Evolutionary conservation across 768 basidiomycete genomes (phyloP).

Genomic region (Suillus brevipes): DNA sequence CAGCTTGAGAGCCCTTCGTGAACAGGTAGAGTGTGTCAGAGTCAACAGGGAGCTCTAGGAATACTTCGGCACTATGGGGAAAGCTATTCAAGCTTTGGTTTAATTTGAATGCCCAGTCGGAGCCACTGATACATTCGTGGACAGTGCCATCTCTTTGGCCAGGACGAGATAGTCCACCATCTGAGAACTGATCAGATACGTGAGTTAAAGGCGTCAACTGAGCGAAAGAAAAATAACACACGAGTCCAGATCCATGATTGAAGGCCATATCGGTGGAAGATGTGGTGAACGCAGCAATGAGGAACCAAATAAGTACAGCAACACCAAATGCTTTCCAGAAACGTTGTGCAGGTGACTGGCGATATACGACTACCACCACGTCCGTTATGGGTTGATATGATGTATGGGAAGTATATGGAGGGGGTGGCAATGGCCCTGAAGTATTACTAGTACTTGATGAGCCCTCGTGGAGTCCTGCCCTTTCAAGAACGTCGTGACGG

Average conservation of each 20-base stretch:
- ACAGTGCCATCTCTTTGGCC: constrained; percentile 3
- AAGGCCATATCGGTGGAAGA: background rate
- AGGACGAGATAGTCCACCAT: background rate
- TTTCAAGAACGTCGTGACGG: too few species aligned
- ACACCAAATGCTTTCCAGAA: constrained; percentile 29
- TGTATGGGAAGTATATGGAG: constrained; percentile 8
- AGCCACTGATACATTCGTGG: constrained; percentile 17
- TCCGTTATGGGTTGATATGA: background rate
- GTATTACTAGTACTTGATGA: background rate
- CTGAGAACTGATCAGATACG: background rate
- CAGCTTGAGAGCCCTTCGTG: constrained; percentile 30
- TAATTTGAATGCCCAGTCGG: constrained; percentile 22
- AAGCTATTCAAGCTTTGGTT: constrained; percentile 14
- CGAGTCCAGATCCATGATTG: background rate
- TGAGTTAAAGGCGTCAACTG: background rate
- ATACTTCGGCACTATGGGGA: constrained; percentile 27
- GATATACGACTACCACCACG: background rate
- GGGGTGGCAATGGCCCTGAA: background rate
- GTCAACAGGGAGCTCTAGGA: constrained; percentile 31
- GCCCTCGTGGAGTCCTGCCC: background rate
- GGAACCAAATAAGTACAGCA: constrained; percentile 26
- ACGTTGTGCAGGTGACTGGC: constrained; percentile 14
- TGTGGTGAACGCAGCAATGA: constrained; percentile 6
- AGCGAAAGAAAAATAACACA: background rate
- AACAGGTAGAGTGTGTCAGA: constrained; percentile 32